Conservation (phyloP, 2,329 filamentous ascomycete species). For the Nothomitra cinnamomea region DNA sequence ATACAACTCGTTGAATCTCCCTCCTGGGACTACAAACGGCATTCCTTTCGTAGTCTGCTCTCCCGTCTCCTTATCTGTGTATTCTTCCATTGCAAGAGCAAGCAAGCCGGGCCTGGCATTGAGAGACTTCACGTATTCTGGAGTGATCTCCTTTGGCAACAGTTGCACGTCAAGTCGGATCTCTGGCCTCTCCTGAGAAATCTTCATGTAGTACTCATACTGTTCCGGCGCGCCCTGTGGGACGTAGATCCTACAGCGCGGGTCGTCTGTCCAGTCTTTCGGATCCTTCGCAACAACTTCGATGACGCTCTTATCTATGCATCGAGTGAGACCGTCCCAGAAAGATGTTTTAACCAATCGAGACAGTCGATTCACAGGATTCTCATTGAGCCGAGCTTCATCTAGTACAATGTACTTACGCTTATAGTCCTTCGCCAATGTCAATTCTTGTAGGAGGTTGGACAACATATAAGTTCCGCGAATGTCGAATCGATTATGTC, state of each 20-base stretch:
- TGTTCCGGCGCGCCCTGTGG: conserved; percentile 74
- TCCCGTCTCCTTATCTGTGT: conserved; percentile 46
- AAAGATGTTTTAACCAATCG: conserved; percentile 80
- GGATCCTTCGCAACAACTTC: conserved; percentile 75
- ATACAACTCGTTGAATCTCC: conserved; percentile 95
- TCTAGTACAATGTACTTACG: conserved; percentile 82
- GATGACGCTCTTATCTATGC: conserved; percentile 78
- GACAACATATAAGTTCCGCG: conserved; percentile 95
- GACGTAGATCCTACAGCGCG: conserved; percentile 80
- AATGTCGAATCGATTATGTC: conserved; percentile 75
- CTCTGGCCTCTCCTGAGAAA: conserved; percentile 65
- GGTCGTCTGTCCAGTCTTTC: conserved; percentile 89
- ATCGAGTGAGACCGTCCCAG: conserved; percentile 78
- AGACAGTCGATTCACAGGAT: conserved; percentile 75
- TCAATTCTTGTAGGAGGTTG: conserved; percentile 88
- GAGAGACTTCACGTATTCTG: conserved; percentile 64
- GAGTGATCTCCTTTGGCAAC: conserved; percentile 55
- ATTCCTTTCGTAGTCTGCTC: conserved; percentile 58
- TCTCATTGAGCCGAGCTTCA: conserved; percentile 82
- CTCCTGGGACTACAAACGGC: conserved; percentile 93
- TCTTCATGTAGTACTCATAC: conserved; percentile 68
- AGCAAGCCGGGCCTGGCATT: conserved; percentile 79
- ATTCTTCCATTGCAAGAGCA: conserved; percentile 75
- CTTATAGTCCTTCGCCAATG: conserved; percentile 77
- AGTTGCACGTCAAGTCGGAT: conserved; percentile 74